Percentiles rank a stretch among this genome's conserved stretches.
Evolutionary conservation across 2,329 filamentous ascomycete species (phyloP).

Genomic region (Aplosporella prunicola): DNA sequence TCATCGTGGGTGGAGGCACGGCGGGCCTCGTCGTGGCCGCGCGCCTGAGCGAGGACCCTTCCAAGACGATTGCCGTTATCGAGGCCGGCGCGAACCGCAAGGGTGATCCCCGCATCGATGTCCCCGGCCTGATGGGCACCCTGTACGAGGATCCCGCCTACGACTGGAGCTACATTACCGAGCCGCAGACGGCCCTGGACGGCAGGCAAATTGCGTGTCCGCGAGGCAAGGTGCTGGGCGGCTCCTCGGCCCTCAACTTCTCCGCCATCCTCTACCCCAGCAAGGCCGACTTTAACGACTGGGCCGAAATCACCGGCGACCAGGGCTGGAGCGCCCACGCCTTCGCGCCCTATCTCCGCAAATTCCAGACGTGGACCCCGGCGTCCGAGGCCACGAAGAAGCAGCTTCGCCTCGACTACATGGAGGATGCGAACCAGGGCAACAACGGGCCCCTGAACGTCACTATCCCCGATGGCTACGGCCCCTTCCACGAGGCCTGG

Average conservation of each 20-base stretch:
- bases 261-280: conserved; percentile 18
- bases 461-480: conserved; percentile 8
- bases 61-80: conserved; percentile 14
- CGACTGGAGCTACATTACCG: conserved; percentile 23
- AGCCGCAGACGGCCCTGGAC: conserved; percentile 22
- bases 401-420: conserved; percentile 9
- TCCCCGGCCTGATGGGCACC: conserved; percentile 16
- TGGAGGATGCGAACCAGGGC: conserved; percentile 11
- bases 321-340: conserved; percentile 49
- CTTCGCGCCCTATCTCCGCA: conserved; percentile 18
- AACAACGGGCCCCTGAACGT: conserved; percentile 13
- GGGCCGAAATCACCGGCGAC: conserved; percentile 50
- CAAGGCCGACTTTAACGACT: conserved; percentile 35
- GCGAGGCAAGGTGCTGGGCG: conserved; percentile 29
- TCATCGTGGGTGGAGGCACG: conserved; percentile 13
- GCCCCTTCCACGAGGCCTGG: conserved; percentile 13
- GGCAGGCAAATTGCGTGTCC: conserved; percentile 18
- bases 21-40: conserved; percentile 13
- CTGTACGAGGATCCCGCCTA: conserved; percentile 21
- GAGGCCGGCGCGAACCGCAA: conserved; percentile 18
- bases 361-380: conserved; percentile 16
- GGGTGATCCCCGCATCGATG: conserved; percentile 20
- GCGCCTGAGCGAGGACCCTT: conserved; percentile 19
- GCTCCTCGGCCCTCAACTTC: conserved; percentile 24
- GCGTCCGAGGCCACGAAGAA: conserved; percentile 10